Evolutionary conservation across 2,329 filamentous ascomycete genomes (phyloP), one percentile per base, ranked within the genome.

Genomic region (Aspergillus caelatus): DNA sequence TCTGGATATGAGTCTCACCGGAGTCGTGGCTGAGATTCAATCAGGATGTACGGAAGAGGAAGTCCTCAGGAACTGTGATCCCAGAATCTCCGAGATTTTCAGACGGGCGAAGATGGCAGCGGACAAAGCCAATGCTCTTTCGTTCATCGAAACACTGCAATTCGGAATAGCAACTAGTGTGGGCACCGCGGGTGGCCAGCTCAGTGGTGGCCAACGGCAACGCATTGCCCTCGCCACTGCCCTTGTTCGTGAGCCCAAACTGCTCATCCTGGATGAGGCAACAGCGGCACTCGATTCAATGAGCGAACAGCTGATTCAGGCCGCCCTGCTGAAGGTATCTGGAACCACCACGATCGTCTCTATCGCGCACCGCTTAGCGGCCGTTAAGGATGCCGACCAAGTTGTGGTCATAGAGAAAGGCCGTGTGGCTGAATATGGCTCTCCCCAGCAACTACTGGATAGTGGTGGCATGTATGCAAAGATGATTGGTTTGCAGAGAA

Each of bases 211-310:
- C 0, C 93, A 97, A 75, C 87, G 95, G 77, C 94, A 97, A 78
- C 90, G 94, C 67, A 94, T 97, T 71, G 92, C 93, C 6, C 94
- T 97, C 74, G 92, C 93, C 3, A 84, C 92, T 68, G 93, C 93
- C 23, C 86, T 96, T 60, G 91, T 96, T 30, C 93, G 90, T 10
- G 90, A 96, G 71, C 93, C 93, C 0, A 92, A 91, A 79, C 83
- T 97, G 72, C 84, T 97, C 4, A 71, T 79, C 19, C 67, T 79
- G 4, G 77, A 79, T 56, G 77, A 79, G 63, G 77, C 77, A 1
- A 78, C 77, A 0, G 74, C 77, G 5, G 71, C 77, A 9, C 66
- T 79, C 30, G 77, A 78, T 62, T 77, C 77, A 10, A 71, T 69
- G 0, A 77, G 72, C 39, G 77, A 79, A 61, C 68, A 71, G 32